Conservation (phyloP, 108 stramenopile species). For the Skeletonema potamos region DNA sequence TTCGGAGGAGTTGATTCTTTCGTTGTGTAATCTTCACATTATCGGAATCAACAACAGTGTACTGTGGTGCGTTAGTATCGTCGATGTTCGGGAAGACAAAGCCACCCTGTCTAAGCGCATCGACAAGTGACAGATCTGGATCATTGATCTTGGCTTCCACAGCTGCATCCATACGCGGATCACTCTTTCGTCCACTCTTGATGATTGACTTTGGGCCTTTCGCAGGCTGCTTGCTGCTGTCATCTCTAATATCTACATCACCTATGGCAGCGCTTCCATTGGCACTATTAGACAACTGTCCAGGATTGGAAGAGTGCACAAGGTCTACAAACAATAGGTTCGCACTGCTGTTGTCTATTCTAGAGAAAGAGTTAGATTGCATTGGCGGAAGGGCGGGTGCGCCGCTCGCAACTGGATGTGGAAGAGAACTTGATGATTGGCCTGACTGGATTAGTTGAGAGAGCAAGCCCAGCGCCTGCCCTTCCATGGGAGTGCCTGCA, state of each 20-base stretch:
- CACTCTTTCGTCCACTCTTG: slow-evolving; percentile 67
- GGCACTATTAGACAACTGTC: not conserved
- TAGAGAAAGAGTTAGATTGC: not conserved
- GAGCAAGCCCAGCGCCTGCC: slow-evolving; percentile 1
- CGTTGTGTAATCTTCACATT: slow-evolving; percentile 76
- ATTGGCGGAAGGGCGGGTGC: not conserved
- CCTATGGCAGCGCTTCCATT: not conserved
- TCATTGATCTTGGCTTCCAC: slow-evolving; percentile 75
- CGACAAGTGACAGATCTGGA: slow-evolving; percentile 58
- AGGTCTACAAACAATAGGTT: not conserved
- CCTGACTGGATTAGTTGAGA: slow-evolving; percentile 2
- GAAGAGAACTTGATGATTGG: not conserved
- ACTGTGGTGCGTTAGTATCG: slow-evolving; percentile 35
- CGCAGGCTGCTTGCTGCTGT: not conserved
- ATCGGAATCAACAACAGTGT: slow-evolving; percentile 52
- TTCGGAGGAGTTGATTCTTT: slow-evolving; percentile 78
- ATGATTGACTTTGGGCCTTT: slow-evolving; percentile 23
- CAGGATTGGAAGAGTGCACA: slow-evolving; percentile 2
- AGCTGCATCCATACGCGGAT: slow-evolving; percentile 70
- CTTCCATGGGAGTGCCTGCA: not conserved
- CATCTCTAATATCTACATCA: not conserved
- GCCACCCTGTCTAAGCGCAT: slow-evolving; percentile 72
- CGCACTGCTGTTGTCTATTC: not conserved
- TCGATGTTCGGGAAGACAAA: slow-evolving; percentile 66
- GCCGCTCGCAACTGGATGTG: slow-evolving; percentile 1